Percentiles rank a stretch among this genome's conserved stretches.
phyloP scores from a whole-genome alignment of 2,329 filamentous ascomycete species.

The Penicillium sp. region DNA sequence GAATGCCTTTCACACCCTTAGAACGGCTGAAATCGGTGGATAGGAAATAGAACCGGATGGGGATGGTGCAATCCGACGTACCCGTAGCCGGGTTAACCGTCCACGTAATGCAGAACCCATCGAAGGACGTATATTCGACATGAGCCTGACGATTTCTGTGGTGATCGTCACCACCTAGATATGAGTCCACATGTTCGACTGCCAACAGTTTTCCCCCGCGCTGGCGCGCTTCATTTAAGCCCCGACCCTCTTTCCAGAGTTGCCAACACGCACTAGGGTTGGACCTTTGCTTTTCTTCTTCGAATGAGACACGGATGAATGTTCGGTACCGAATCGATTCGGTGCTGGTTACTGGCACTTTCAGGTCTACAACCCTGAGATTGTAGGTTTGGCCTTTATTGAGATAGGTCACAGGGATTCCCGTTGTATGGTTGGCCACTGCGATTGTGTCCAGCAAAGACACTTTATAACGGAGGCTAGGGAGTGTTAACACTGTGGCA shows the following conservation, averaged over 20 bases:
- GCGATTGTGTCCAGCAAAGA: constrained; percentile 91
- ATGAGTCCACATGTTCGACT: constrained; percentile 83
- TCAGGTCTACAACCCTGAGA: constrained; percentile 78
- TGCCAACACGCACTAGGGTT: constrained; percentile 84
- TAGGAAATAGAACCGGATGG: constrained; percentile 95
- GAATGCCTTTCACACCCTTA: constrained; percentile 97
- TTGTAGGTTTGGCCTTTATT: no score
- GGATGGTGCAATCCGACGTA: constrained; percentile 75
- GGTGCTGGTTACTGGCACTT: constrained; percentile 59
- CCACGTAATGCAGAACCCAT: constrained; percentile 92
- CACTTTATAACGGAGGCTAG: constrained; percentile 80
- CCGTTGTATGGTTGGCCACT: constrained; percentile 82
- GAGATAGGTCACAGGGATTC: constrained; percentile 97
- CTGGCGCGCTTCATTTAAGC: constrained; percentile 93
- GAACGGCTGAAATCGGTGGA: constrained; percentile 99
- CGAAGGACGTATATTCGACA: constrained; percentile 78
- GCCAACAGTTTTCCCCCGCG: constrained; percentile 89
- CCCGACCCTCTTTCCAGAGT: constrained; percentile 93
- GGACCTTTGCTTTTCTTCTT: constrained; percentile 83
- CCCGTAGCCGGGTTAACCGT: constrained; percentile 63
- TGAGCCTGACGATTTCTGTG: constrained; percentile 65
- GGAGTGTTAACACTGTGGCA: background rate
- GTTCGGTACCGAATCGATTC: constrained; percentile 77
- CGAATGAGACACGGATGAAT: constrained; percentile 89
- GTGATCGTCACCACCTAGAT: constrained; percentile 55